Evolutionary conservation across 1,284 basidiomycete genomes (phyloP), one percentile per base, ranked within the genome.

Genomic region (Marasmius oreades): DNA sequence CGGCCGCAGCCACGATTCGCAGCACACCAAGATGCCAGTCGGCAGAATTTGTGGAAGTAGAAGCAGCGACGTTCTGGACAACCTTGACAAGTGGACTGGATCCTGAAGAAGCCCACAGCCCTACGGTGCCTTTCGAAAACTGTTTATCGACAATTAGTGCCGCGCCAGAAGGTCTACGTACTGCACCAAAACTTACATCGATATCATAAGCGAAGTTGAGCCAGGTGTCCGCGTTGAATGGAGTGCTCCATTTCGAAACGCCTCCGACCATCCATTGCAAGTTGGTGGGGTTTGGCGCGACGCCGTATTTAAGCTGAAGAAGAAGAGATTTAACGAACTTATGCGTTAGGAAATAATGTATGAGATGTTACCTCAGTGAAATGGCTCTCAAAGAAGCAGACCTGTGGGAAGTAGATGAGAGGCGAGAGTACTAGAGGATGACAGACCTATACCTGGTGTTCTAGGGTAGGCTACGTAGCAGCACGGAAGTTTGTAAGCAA

Each of bases 131-230:
- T 2, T 72, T 72, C 55, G 70, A 73, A 70, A 86, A 85, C 78
- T 84, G 53, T 5, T 10, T 12, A 59, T 56, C 16, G 55, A 36
- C 42, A 5, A 50, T 43, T 5, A 59, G 43, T 24, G 28, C n/a
- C 20, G 52, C 33, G 28, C 28, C 53, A 55, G 23, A 28, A 20
- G 45, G 28, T 22, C n/a, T 23, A n/a, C 10, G 10, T 31, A 31
- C 28, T 31, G 28, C 28, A 31, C 28, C 28, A 5, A 10, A 3
- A 70, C 78, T 61, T 52, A 80, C 79, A 63, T 84, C 72, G 61
- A 84, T 83, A 60, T 84, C 79, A 62, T 84, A 84, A 24, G 82
- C 82, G 63, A 84, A 84, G 73, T 85, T 85, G 72, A 78, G 82
- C 82, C 82, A 85, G 37, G 77, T 78, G 50, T 76, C 79, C 8